A percentile compares a stretch with the other conserved stretches of the same genome.
These are phyloP conservation scores for Myrica gale DNA, from an alignment of 306 rosid species.

Conservation along the genomic window DNA sequence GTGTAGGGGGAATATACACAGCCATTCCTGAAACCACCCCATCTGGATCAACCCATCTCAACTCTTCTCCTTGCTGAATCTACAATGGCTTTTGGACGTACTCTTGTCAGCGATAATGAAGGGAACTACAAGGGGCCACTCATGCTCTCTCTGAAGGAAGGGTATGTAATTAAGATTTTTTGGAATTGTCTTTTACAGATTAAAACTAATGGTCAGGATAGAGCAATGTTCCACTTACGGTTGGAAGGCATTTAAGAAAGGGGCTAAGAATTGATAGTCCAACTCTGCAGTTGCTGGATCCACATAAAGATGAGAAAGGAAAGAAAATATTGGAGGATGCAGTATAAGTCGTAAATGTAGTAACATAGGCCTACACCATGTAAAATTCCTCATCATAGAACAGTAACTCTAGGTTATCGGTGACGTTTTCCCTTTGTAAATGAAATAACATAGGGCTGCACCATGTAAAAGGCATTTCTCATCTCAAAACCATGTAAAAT, in stretches of 20 bases:
- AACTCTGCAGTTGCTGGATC: neutral
- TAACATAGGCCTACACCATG: too few relatives aligned
- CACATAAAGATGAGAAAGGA: neutral
- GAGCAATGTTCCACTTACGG: constrained; percentile 33
- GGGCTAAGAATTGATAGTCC: too few relatives aligned
- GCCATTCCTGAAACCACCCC: constrained; percentile 98
- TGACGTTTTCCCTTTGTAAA: neutral
- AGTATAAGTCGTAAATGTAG: neutral
- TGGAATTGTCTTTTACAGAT: constrained; percentile 28
- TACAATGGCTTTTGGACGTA: constrained; percentile 90
- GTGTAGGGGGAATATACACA: constrained; percentile 87
- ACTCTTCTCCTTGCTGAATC: constrained; percentile 88
- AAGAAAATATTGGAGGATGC: neutral
- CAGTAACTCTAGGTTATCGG: neutral
- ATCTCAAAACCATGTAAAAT: neutral
- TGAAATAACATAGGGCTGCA: too few relatives aligned
- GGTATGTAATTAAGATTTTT: constrained; percentile 53
- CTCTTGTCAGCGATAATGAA: constrained; percentile 74
- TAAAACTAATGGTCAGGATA: constrained; percentile 28
- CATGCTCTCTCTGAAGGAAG: constrained; percentile 77
- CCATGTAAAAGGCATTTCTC: neutral
- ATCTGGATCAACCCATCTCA: constrained; percentile 92
- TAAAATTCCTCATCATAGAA: neutral
- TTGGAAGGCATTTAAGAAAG: neutral
- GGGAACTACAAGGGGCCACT: constrained; percentile 98